A percentile compares a stretch with the other conserved stretches of the same genome.
phyloP scores from a whole-genome alignment of 257 asterid species.

The Solanum piurae region DNA sequence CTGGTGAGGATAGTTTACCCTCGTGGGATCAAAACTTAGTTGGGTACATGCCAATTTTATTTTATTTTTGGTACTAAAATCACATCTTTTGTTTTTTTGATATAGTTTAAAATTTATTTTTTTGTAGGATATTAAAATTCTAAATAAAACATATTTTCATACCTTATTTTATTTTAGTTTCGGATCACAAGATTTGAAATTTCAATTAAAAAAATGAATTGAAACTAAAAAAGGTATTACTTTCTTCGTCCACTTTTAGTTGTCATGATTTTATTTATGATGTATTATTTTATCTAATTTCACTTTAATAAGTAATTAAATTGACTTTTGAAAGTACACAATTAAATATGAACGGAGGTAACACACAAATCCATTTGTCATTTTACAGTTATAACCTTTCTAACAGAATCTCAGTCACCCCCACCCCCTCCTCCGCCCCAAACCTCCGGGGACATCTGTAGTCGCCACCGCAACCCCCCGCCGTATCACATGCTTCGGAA shows the following conservation, averaged over 20 bases:
- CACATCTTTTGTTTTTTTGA: not conserved
- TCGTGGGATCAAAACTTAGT: not conserved
- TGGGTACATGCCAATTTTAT: not conserved
- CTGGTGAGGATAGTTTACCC: not conserved
- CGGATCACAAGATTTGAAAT: not conserved
- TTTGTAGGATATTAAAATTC: not conserved
- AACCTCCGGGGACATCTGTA: not conserved
- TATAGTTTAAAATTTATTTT: not conserved
- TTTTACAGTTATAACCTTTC: not conserved
- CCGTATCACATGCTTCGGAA: conserved; percentile 41
- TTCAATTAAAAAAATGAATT: not conserved
- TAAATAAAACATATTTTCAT: not conserved
- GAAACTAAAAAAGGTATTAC: not conserved
- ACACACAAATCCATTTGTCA: not conserved
- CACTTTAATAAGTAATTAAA: not conserved
- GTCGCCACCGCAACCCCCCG: not conserved
- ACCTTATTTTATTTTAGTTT: not conserved
- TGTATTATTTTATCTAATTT: accelerated
- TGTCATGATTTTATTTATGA: accelerated
- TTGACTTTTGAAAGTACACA: accelerated
- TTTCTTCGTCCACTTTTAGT: accelerated
- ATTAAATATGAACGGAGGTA: not conserved
- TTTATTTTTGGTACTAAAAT: not conserved
- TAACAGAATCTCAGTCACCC: not conserved
- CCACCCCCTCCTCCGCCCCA: not conserved